These are phyloP conservation scores for Gymnopilus junonius DNA, from an alignment of 768 basidiomycete species.

Conservation along the genomic window DNA sequence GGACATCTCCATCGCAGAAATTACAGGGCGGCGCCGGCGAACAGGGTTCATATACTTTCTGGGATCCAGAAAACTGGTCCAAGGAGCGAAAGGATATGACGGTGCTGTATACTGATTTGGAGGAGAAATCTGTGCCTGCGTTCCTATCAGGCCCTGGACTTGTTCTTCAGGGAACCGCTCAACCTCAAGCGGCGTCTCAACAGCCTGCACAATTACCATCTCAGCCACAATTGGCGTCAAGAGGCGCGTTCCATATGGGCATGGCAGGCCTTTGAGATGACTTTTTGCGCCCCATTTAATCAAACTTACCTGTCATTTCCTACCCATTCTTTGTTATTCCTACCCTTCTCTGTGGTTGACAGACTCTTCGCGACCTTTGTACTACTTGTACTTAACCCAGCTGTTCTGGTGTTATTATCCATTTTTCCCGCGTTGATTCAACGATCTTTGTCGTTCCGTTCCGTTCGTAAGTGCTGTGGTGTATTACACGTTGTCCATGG, in stretches of 20 bases:
- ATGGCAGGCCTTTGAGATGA: constrained; percentile 50
- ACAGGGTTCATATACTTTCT: constrained; percentile 88
- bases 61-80: constrained; percentile 82
- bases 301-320: constrained; percentile 24
- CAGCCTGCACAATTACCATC: constrained; percentile 43
- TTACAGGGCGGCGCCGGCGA: constrained; percentile 83
- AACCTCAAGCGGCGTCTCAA: constrained; percentile 29
- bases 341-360: constrained; percentile 19
- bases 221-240: constrained; percentile 41
- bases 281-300: constrained; percentile 18
- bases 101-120: constrained; percentile 73
- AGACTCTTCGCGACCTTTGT: constrained; percentile 27
- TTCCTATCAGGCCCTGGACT: constrained; percentile 52
- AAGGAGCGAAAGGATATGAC: constrained; percentile 81
- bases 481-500: constrained; percentile 1
- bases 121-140: constrained; percentile 71
- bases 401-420: constrained; percentile 21
- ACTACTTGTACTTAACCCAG: constrained; percentile 33
- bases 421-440: constrained; percentile 9
- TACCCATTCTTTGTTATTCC: constrained; percentile 17
- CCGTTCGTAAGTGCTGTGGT: constrained; percentile 3
- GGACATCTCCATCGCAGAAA: constrained; percentile 75
- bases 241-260: constrained; percentile 56
- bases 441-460: neutral
- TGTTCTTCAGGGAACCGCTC: constrained; percentile 23